phyloP scores from a whole-genome alignment of 306 rosid species.

The Geum urbanum region DNA sequence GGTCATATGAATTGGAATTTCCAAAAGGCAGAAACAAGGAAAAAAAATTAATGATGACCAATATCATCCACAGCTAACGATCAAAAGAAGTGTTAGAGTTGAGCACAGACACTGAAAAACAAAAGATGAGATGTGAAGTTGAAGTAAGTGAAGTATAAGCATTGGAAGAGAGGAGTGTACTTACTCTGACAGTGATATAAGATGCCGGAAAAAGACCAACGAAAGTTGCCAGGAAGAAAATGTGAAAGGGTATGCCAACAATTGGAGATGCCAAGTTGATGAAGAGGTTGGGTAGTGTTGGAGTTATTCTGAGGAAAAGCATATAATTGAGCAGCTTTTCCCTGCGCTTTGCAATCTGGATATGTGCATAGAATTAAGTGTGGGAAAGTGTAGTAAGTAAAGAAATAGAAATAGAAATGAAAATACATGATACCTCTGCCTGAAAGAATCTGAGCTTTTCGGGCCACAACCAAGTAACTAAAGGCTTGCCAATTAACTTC shows the following conservation, averaged over 20 bases:
- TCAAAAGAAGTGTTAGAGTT: neutral
- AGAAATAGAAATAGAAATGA: neutral
- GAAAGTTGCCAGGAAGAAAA: slow-evolving; percentile 82
- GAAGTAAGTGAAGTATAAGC: neutral
- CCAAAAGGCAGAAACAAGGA: neutral
- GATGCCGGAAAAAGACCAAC: slow-evolving; percentile 86
- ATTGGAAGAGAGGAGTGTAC: slow-evolving; percentile 15
- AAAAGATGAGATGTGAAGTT: neutral
- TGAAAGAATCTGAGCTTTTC: slow-evolving; percentile 83
- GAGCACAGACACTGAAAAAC: neutral
- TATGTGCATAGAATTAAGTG: slow-evolving; percentile 4
- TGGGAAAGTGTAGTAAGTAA: neutral
- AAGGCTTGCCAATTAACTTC: slow-evolving; percentile 84
- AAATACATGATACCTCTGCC: slow-evolving; percentile 59
- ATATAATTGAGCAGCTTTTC: slow-evolving; percentile 92
- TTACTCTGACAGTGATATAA: slow-evolving; percentile 87
- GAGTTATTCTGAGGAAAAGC: slow-evolving; percentile 96
- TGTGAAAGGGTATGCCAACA: slow-evolving; percentile 87
- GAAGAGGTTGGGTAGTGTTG: slow-evolving; percentile 89
- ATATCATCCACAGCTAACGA: neutral
- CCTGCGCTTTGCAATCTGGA: slow-evolving; percentile 81
- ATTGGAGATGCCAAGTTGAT: slow-evolving; percentile 98
- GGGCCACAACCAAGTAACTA: slow-evolving; percentile 92
- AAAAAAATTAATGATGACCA: neutral
- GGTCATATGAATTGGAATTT: neutral